Base-by-base conservation (phyloP, 1,139 yeast species). In the Lipomyces yarrowii region DNA sequence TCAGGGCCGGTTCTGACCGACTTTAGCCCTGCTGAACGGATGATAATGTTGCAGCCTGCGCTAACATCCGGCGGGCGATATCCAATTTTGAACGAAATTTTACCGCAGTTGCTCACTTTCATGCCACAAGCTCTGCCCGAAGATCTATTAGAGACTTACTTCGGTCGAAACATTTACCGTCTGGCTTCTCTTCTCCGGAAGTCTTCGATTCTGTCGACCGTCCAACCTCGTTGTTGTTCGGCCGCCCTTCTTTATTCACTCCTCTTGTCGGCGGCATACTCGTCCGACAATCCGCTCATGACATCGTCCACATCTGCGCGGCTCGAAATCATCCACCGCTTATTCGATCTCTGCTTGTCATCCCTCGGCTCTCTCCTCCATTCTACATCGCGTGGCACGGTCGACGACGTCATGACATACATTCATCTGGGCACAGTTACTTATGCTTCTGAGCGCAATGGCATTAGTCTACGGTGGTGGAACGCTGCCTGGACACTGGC, bases 391-490 rank as follows among this genome's bases (percentile, higher is more conserved):
- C 71, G 72, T 13, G 79, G 77, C 7, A 72, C 76, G 0, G 71
- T 80, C 53, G 83, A 80, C 67, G 83, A 80, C 61, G 77, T 79
- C 10, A 74, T 80, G 23, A 76, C 80, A 2, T 73, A 75, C 37
- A 71, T 77, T 8, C 82, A 80, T 65, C 72, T 80, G 21, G 80
- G 80, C 1, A 78, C 80, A 23, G 74, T 78, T 26, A 78, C 79
- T 65, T 80, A 82, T 1, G 79, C 82, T 64, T 73, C 82, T 18
- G 79, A 80, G 23, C 78, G 76, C 69, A 78, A 80, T 54, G 78
- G 79, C 57, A 77, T 80, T 21, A 77, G 81, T 15, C 69, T 79
- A 46, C 73, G 78, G 39, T 80, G 83, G 82, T 78, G 81, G 79
- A 74, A 76, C 56, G 68, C 75, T 37, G 80, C 79, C 0, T 76